Base-by-base conservation (phyloP, 2,329 filamentous ascomycete species). In the Elsinoe ampelina region DNA sequence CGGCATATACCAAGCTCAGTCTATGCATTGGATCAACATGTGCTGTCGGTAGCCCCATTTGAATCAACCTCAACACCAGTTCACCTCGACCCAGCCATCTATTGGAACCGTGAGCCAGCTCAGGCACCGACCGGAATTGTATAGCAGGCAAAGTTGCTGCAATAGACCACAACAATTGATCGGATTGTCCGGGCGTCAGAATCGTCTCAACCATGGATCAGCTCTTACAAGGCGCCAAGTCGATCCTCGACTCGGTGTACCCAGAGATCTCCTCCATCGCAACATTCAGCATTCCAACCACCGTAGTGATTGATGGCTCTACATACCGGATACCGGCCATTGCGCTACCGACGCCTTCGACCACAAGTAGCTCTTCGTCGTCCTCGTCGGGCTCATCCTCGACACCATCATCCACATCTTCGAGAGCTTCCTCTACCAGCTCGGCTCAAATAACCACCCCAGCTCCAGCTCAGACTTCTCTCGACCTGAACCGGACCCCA, bases 291-390 rank as follows among this genome's bases (percentile, higher is more conserved):
- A 58, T 59, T 57, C 61, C 62, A n/a, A 45, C 54, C 6, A 59
- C 60, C 1, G 58, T 63, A 11, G 58, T 60, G 8, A 60, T 62
- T 15, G 62, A 59, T 0, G 55, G 55, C 2, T 59, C 61, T 10
- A 63, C 62, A 12, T 59, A 59, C n/a, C 51, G 55, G n/a, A 41
- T 57, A 17, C 34, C 32, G 5, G 58, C 39, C 20, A 56, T 56
- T 17, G 41, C 30, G n/a, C 19, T 56, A 4, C 54, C 54, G 3
- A 56, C 54, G 10, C 38, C 58, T 11, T 50, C 41, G 11, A 43
- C 54, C 3, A 50, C 59, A 32, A 12, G 17, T 13, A 13, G 30
- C 26, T 57, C 57, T 26, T 54, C 57, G 5, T 50, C 59, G 4
- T 56, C 54, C 12, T 54, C 59, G 10, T 11, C 17, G 19, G 17